phyloP scores from a whole-genome alignment of 208 protist genomes.

The Naegleria lovaniensis region DNA sequence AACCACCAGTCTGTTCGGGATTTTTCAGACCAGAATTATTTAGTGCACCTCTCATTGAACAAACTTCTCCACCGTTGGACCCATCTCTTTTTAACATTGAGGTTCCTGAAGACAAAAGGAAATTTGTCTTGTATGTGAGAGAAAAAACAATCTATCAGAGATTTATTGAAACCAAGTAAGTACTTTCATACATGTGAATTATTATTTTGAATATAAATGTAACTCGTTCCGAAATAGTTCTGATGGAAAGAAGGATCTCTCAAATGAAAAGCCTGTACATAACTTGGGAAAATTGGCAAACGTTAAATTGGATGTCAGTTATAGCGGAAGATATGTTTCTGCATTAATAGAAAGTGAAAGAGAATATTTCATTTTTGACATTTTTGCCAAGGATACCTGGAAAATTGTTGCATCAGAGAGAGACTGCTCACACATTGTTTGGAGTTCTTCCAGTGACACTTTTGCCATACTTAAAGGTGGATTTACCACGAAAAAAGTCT shows the following conservation, averaged over 20 bases:
- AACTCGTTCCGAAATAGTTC: neutral
- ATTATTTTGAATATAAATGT: too few species aligned
- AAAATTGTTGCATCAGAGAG: neutral
- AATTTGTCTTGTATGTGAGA: neutral
- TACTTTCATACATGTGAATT: too few species aligned
- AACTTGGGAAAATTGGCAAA: neutral
- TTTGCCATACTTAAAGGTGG: neutral
- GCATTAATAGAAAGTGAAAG: neutral
- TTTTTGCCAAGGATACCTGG: neutral
- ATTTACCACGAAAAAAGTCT: neutral
- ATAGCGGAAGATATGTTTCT: neutral
- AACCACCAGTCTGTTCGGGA: neutral
- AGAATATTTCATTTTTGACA: conserved; percentile 10
- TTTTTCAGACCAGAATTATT: neutral
- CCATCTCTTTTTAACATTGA: neutral
- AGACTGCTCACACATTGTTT: neutral
- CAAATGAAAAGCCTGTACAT: neutral
- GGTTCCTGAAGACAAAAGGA: neutral
- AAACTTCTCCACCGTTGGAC: neutral
- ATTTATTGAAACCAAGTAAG: neutral
- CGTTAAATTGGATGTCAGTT: neutral
- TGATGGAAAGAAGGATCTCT: neutral
- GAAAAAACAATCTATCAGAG: neutral
- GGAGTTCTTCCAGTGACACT: neutral
- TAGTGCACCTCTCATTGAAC: neutral